Base-by-base conservation (phyloP, 768 basidiomycete genomes). In the Panaeolus papilionaceus region DNA sequence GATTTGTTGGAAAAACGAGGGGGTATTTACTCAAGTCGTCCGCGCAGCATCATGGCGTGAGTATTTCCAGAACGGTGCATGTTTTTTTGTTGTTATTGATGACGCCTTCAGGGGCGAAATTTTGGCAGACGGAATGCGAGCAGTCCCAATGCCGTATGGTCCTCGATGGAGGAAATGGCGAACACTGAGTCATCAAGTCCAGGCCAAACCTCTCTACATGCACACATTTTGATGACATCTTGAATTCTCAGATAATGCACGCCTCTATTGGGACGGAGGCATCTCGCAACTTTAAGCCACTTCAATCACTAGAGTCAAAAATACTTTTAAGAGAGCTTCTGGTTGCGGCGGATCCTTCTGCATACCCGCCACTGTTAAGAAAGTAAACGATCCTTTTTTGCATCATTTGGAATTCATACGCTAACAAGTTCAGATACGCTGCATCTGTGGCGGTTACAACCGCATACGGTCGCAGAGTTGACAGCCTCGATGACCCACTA, bases 21-120 rank as follows among this genome's bases (percentile, higher is more conserved):
- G 9, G 71, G 73, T n/a, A 75, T 79, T 26, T 80, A 78, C 67
- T 80, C 79, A 0, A 76, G 77, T 54, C 73, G 79, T 7, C 79
- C 79, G 0, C 69, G 78, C 3, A 75, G 69, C 40, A 78, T 79
- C 47, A 71, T 79, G 68, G 73, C 71, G 78, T 79, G 61, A 38
- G 73, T 65, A 9, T 18, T 61, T 38, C 20, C 1, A 38, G 4
- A 39, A 62, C n/a, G 20, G 42, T 28, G 47, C 40, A 26, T 37
- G 0, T 23, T 33, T 8, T 23, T 51, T 51, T 20, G 20, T 28
- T 28, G n/a, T 2, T 20, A 26, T 20, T n/a, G 33, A 12, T 44
- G 16, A 44, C 42, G 23, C 11, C 14, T 61, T 7, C 61, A 78
- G 75, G 12, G 71, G 75, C 3, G 78, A 79, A 61, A 75, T 80